Percentiles rank a stretch among this genome's conserved stretches.
Evolutionary conservation across 495 filamentous ascomycete species (phyloP).

Genomic region (Daldinia concentrica): DNA sequence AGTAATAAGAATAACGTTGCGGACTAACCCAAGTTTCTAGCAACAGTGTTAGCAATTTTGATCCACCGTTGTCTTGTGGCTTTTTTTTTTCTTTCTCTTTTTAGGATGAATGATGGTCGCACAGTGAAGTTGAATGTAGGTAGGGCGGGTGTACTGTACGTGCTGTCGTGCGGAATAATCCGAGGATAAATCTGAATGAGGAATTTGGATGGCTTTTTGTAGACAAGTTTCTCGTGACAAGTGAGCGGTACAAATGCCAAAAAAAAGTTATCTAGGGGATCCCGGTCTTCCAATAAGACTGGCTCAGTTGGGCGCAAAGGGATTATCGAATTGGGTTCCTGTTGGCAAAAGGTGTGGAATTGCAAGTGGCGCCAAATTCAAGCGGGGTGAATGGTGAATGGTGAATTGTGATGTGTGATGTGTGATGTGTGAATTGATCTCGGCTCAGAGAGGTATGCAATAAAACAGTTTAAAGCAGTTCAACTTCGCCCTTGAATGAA

Average conservation of each 20-base stretch:
- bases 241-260: conserved; percentile 15
- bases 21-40: conserved; percentile 22
- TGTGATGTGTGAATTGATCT: conserved; percentile 8
- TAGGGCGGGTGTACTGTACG: conserved; percentile 12
- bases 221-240: conserved; percentile 22
- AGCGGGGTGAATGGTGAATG: conserved; percentile 23
- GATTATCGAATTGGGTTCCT: conserved; percentile 38
- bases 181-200: conserved; percentile 8
- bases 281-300: conserved; percentile 40
- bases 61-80: not conserved
- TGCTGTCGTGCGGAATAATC: conserved; percentile 28
- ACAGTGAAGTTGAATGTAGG: not conserved
- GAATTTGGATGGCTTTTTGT: conserved; percentile 32
- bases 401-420: no score
- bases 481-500: not conserved
- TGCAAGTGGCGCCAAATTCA: conserved; percentile 35
- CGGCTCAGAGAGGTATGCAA: conserved; percentile 3
- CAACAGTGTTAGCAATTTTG: conserved; percentile 23
- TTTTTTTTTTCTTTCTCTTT: not conserved
- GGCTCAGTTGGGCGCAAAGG: conserved; percentile 44
- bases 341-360: conserved; percentile 20
- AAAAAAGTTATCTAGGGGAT: conserved; percentile 20
- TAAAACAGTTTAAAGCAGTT: not conserved
- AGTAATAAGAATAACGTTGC: conserved; percentile 2
- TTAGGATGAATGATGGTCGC: not conserved